Conservation (phyloP, 345 rosid genomes). For the Raphanus raphanistrum region DNA sequence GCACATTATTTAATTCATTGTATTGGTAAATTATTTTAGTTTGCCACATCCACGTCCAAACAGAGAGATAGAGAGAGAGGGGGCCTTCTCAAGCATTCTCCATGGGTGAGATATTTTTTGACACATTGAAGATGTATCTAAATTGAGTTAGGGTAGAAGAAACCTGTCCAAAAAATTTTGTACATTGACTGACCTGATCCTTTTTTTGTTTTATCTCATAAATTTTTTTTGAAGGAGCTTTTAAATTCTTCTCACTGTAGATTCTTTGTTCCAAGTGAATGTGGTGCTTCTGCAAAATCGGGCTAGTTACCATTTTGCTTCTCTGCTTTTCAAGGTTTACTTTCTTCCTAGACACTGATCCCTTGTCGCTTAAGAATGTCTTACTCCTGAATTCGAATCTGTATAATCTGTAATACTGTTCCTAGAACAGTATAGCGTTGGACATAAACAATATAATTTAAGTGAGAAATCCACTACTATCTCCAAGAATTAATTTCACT, state of each 20-base stretch:
- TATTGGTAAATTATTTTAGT: constrained; percentile 31
- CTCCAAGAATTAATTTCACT: background rate
- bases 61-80: background rate
- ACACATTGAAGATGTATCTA: constrained; percentile 31
- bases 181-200: constrained; percentile 18
- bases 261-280: constrained; percentile 9
- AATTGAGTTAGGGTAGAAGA: background rate
- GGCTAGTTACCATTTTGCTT: background rate
- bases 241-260: background rate
- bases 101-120: background rate
- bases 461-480: too few species aligned
- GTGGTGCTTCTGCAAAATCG: background rate
- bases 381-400: background rate
- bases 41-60: constrained; percentile 17
- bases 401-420: background rate
- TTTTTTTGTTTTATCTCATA: background rate
- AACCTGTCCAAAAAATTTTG: constrained; percentile 16
- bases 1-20: constrained; percentile 19
- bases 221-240: background rate
- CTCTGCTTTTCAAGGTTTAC: background rate
- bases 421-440: background rate
- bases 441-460: too few species aligned
- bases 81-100: constrained; percentile 1
- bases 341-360: background rate
- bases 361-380: background rate